Percentiles rank a stretch among this genome's conserved stretches.
Evolutionary conservation across 257 asterid species (phyloP).

Genomic region (Paulownia fortunei): DNA sequence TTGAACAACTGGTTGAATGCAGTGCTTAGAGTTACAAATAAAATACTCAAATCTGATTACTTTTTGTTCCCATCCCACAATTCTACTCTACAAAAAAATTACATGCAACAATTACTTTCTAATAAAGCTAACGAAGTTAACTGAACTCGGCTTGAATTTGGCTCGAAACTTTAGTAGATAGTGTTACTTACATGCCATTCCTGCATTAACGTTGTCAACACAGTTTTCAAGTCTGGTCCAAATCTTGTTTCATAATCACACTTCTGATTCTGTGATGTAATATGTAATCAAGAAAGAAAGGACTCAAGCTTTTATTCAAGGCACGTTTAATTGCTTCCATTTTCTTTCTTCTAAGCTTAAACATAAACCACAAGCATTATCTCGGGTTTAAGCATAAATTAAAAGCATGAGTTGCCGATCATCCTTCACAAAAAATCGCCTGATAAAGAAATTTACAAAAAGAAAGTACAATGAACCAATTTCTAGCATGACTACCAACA

Average conservation of each 20-base stretch:
- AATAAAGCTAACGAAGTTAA: not conserved
- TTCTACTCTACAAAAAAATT: not conserved
- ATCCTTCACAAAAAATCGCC: not conserved
- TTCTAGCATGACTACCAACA: not conserved
- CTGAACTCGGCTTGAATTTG: not conserved
- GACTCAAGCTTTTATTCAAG: not conserved
- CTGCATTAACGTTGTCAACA: conserved; percentile 19
- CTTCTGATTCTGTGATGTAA: not conserved
- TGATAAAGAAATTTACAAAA: no score
- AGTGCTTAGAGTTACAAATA: not conserved
- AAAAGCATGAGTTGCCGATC: not conserved
- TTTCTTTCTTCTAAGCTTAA: not conserved
- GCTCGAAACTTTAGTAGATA: not conserved
- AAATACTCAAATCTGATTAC: not conserved
- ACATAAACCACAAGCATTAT: not conserved
- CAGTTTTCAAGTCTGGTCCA: not conserved
- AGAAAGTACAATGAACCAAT: not conserved
- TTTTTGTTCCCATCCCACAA: not conserved
- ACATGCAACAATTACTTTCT: not conserved
- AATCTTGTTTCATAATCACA: not conserved
- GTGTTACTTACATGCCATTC: not conserved
- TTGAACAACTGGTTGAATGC: not conserved
- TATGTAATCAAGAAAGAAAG: not conserved
- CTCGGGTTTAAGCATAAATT: not conserved
- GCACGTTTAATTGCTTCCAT: not conserved